Evolutionary conservation across 441 rosid species (phyloP), one percentile per base, ranked within the genome.

Genomic region (Monsonia emarginata): DNA sequence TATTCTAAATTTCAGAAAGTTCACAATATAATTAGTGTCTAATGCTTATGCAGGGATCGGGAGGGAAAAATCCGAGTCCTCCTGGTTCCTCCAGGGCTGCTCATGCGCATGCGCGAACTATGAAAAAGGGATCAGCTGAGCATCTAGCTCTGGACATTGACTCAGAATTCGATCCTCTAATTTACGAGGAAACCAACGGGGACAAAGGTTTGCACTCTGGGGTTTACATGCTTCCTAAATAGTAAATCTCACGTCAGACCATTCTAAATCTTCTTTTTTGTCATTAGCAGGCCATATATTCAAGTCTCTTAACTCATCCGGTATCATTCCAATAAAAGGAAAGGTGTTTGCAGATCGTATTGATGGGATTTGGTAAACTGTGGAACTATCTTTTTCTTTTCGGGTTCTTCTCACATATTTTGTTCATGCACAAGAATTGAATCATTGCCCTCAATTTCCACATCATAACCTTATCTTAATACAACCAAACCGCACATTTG

Each of bases 261-360:
- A 9, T 30, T 64, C 30, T 65, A 66, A 21, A 44, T 21, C 3
- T 31, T 2, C 5, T 50, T 8, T 75, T 76, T 16, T 44, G 52
- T 44, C 52, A n/a, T 5, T 44, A 44, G 67, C 89, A 93, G 96
- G 97, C 75, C 97, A 87, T 66, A 78, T 77, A 44, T 90, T 90
- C 84, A 93, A 85, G 84, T 86, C 96, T 59, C 91, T 93, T 58
- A 90, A 79, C 75, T 80, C 93, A 77, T 82, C 95, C 1, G 96
- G 98, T 71, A 85, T 88, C 65, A 75, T 90, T 66, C 97, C 98
- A 26, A 81, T 67, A 67, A 95, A 87, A 87, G 98, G 97, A 64
- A 93, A 88, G 80, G 67, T 82, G 74, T 67, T 87, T 22, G 97
- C 98, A 70, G 97, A 93, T 75, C 85, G 95, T 54, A 72, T 93